Conservation (phyloP, 2,329 filamentous ascomycete genomes). For the Paecilomyces formosus region DNA sequence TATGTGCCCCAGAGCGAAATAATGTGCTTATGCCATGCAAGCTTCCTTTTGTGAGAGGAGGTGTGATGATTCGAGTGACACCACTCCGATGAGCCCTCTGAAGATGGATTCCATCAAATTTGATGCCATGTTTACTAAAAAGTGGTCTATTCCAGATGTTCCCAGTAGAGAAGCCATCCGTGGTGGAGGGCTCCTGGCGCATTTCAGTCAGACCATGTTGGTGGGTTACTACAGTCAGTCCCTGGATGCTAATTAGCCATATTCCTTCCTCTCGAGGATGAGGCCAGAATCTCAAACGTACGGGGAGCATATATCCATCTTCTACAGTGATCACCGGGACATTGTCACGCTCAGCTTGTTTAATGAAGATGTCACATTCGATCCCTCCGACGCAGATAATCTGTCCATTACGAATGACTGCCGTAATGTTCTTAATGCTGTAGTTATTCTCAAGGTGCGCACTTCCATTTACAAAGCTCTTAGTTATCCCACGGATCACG, state of each 20-base stretch:
- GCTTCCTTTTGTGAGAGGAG: not conserved
- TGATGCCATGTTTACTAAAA: not conserved
- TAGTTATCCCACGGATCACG: not conserved
- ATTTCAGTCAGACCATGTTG: not conserved
- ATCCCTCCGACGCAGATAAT: not conserved
- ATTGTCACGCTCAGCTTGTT: not conserved
- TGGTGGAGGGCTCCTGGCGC: not conserved
- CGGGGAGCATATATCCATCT: not conserved
- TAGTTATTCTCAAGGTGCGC: not conserved
- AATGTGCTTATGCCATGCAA: not conserved
- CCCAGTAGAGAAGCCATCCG: not conserved
- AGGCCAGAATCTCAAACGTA: not conserved
- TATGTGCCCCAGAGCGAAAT: not conserved
- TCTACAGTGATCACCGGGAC: not conserved
- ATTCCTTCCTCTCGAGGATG: not conserved
- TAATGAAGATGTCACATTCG: not conserved
- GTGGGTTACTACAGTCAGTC: not conserved
- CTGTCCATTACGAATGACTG: not conserved
- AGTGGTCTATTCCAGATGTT: not conserved
- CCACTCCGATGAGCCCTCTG: not conserved
- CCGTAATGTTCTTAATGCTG: not conserved
- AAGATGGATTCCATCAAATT: not conserved
- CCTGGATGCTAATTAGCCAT: not conserved
- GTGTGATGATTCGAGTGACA: not conserved
- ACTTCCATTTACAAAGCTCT: not conserved